A percentile compares a stretch with the other conserved stretches of the same genome.
Conservation (phyloP, 805 yeast genomes). For the Cyberlindnera euphorbiiphila region DNA sequence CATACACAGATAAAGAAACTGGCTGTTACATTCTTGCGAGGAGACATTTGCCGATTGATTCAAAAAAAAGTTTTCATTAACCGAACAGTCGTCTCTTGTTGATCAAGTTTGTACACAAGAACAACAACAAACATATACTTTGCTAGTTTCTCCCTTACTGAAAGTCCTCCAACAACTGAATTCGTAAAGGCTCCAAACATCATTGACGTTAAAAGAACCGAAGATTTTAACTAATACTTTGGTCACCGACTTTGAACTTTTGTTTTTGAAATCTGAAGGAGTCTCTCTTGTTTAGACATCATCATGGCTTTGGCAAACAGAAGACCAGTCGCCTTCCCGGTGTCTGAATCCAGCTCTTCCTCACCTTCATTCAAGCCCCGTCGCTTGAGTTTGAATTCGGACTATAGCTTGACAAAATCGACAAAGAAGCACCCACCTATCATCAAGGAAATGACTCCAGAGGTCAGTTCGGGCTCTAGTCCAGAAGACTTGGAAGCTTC, state of each 20-base stretch:
- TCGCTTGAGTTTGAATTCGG: slow-evolving; percentile 26
- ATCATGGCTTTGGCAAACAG: slow-evolving; percentile 64
- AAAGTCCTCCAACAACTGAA: too few species aligned
- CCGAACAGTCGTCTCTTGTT: neutral
- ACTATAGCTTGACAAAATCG: slow-evolving; percentile 15
- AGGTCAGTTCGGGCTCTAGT: slow-evolving; percentile 23
- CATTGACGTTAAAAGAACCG: slow-evolving; percentile 7
- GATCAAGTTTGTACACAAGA: slow-evolving; percentile 1
- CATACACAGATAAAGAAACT: neutral
- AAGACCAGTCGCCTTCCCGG: slow-evolving; percentile 56
- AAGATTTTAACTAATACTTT: slow-evolving; percentile 30
- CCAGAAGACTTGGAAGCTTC: slow-evolving; percentile 26
- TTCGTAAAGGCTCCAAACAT: too few species aligned
- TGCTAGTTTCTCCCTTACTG: slow-evolving; percentile 5
- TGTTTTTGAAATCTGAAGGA: too few species aligned
- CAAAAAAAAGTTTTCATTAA: slow-evolving; percentile 2
- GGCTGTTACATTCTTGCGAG: slow-evolving; percentile 6
- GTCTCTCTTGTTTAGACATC: neutral
- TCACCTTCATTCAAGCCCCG: slow-evolving; percentile 30
- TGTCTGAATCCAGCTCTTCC: slow-evolving; percentile 28
- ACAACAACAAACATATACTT: neutral
- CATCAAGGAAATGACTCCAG: slow-evolving; percentile 26
- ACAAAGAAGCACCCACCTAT: slow-evolving; percentile 14
- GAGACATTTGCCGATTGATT: slow-evolving; percentile 3
- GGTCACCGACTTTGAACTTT: slow-evolving; percentile 5